phyloP scores from a whole-genome alignment of 2,329 filamentous ascomycete species.

The Xylogone sp. region DNA sequence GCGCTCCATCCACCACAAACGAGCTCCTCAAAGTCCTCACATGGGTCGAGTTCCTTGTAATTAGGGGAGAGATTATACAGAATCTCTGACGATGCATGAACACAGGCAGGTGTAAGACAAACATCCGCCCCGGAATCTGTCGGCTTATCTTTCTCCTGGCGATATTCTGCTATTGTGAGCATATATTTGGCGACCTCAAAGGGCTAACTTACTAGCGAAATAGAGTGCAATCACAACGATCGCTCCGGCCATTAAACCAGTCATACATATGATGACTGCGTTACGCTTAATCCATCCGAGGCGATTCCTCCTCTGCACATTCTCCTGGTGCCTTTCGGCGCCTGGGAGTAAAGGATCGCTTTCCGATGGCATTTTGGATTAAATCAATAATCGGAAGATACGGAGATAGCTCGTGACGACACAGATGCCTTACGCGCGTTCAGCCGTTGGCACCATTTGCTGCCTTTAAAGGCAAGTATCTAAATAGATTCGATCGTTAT shows the following conservation, averaged over 20 bases:
- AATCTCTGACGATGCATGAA: conserved; percentile 60
- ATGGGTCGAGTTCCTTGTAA: conserved; percentile 62
- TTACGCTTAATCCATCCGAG: conserved; percentile 15
- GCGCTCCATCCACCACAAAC: conserved; percentile 65
- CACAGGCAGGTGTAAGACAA: conserved; percentile 57
- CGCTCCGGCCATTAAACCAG: conserved; percentile 17
- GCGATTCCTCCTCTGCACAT: conserved; percentile 8
- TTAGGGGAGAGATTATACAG: conserved; percentile 59
- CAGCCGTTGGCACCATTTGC: too few species aligned
- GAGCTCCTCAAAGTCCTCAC: conserved; percentile 64
- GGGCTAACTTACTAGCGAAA: conserved; percentile 15
- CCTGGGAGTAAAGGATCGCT: conserved; percentile 18
- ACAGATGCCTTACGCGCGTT: too few species aligned
- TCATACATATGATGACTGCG: conserved; percentile 20
- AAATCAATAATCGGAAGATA: too few species aligned
- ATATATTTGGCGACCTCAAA: background rate
- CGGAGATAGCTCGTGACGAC: too few species aligned
- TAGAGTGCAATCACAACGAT: conserved; percentile 23
- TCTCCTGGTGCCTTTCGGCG: conserved; percentile 3
- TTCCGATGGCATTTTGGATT: conserved; percentile 7
- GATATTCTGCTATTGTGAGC: conserved; percentile 13
- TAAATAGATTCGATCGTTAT: conserved; percentile 8
- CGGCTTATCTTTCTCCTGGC: conserved; percentile 7
- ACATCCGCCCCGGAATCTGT: conserved; percentile 20
- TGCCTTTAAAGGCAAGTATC: conserved; percentile 3